Evolutionary conservation across 345 rosid species (phyloP).

Genomic region (Rhodamnia rubescens): DNA sequence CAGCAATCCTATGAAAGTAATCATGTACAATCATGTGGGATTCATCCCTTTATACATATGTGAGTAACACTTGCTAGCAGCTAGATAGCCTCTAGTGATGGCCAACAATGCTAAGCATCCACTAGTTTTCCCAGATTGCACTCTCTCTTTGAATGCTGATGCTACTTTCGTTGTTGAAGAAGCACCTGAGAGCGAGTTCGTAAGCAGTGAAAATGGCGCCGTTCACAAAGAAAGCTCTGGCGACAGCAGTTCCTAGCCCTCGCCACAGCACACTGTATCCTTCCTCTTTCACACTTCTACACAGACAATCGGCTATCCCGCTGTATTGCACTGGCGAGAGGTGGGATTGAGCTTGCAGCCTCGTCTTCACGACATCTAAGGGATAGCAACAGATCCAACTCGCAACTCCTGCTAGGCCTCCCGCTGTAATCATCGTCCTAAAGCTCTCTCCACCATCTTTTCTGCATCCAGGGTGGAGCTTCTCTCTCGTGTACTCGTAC

Average conservation of each 20-base stretch:
- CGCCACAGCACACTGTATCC: conserved; percentile 73
- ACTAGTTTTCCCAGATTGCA: conserved; percentile 8
- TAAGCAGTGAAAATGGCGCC: conserved; percentile 83
- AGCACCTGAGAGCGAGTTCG: conserved; percentile 74
- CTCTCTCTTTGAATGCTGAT: conserved; percentile 32
- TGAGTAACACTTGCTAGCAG: background rate
- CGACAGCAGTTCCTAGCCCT: conserved; percentile 95
- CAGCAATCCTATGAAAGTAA: background rate
- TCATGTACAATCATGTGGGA: background rate
- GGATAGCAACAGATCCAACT: conserved; percentile 90
- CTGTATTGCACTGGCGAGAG: conserved; percentile 26
- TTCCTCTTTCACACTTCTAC: conserved; percentile 48
- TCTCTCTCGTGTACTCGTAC: conserved; percentile 65
- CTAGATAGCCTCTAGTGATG: background rate
- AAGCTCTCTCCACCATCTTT: conserved; percentile 51
- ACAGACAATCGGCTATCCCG: conserved; percentile 62
- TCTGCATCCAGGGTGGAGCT: conserved; percentile 84
- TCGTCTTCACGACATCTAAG: conserved; percentile 74
- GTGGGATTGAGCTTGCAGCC: conserved; percentile 58
- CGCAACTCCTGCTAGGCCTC: conserved; percentile 85
- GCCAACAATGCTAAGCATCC: background rate
- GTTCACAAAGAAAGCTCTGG: conserved; percentile 91
- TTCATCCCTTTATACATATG: background rate
- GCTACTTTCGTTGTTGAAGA: conserved; percentile 22
- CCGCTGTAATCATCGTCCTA: conserved; percentile 64